These are phyloP conservation scores for Prinsepia uniflora DNA, from an alignment of 306 rosid genomes.

Conservation along the genomic window DNA sequence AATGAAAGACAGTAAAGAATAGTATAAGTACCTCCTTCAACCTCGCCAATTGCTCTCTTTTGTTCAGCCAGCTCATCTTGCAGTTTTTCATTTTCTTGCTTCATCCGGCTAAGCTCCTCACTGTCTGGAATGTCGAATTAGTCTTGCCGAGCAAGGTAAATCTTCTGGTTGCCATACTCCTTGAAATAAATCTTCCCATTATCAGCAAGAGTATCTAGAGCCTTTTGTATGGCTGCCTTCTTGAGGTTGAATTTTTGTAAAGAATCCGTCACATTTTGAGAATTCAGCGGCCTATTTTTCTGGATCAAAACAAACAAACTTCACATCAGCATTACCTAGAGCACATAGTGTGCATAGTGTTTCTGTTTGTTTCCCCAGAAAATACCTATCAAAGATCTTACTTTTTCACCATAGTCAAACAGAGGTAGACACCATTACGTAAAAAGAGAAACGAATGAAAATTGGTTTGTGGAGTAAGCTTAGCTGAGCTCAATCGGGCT, in stretches of 20 bases:
- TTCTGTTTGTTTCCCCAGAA: neutral
- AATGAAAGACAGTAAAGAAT: neutral
- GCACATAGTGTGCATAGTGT: neutral
- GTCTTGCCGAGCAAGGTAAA: slow-evolving; percentile 84
- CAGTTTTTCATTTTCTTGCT: slow-evolving; percentile 59
- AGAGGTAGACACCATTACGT: neutral
- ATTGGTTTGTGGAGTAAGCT: neutral
- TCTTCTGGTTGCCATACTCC: slow-evolving; percentile 97
- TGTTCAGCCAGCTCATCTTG: slow-evolving; percentile 54
- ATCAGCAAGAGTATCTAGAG: slow-evolving; percentile 76
- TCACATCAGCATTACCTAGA: neutral
- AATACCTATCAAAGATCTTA: neutral
- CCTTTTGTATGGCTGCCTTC: slow-evolving; percentile 73
- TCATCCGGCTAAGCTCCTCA: slow-evolving; percentile 84
- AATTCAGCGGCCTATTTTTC: slow-evolving; percentile 88
- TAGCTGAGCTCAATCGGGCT: neutral
- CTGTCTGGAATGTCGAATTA: slow-evolving; percentile 63
- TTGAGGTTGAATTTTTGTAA: slow-evolving; percentile 87
- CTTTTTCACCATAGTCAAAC: neutral
- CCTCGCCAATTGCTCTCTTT: slow-evolving; percentile 47
- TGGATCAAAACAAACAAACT: slow-evolving; percentile 24
- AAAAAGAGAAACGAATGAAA: neutral
- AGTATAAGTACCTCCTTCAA: slow-evolving; percentile 63
- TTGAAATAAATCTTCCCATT: slow-evolving; percentile 67
- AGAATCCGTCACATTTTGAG: slow-evolving; percentile 81